Evolutionary conservation across 2,329 filamentous ascomycete genomes (phyloP).

Genomic region (Torrubiella hemipterigena): DNA sequence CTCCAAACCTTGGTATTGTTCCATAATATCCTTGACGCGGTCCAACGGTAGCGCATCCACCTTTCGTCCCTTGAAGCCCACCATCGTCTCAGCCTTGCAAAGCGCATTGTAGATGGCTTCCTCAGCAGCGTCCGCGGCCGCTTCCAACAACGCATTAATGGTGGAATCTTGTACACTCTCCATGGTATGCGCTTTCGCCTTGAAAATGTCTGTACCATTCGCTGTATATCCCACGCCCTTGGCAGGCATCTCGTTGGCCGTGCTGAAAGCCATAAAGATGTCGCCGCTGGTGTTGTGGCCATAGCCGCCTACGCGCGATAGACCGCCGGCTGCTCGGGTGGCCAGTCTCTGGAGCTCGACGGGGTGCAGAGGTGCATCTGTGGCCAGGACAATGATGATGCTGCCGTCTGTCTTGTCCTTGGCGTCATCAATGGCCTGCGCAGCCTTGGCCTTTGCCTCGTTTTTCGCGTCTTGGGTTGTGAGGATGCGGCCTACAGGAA

Average conservation of each 20-base stretch:
- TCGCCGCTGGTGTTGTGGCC: constrained; percentile 50
- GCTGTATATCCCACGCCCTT: constrained; percentile 22
- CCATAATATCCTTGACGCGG: constrained; percentile 28
- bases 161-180: constrained; percentile 41
- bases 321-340: constrained; percentile 45
- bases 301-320: constrained; percentile 45
- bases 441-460: constrained; percentile 10
- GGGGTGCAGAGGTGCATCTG: constrained; percentile 47
- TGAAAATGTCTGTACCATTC: constrained; percentile 26
- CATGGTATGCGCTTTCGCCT: constrained; percentile 21
- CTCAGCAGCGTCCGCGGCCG: constrained; percentile 45
- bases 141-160: constrained; percentile 47
- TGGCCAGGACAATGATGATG: constrained; percentile 48
- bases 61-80: constrained; percentile 31
- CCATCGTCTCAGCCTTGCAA: constrained; percentile 43
- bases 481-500: constrained; percentile 46
- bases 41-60: constrained; percentile 34
- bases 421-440: constrained; percentile 5
- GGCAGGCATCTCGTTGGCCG: constrained; percentile 32
- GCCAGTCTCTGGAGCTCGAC: constrained; percentile 44
- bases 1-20: constrained; percentile 14
- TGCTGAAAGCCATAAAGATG: constrained; percentile 52
- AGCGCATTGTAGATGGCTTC: constrained; percentile 51
- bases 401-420: constrained; percentile 47
- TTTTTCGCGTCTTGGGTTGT: constrained; percentile 24